Percentiles rank a stretch among this genome's conserved stretches.
Conservation (phyloP, 768 basidiomycete species). For the Termitomyces sp. region DNA sequence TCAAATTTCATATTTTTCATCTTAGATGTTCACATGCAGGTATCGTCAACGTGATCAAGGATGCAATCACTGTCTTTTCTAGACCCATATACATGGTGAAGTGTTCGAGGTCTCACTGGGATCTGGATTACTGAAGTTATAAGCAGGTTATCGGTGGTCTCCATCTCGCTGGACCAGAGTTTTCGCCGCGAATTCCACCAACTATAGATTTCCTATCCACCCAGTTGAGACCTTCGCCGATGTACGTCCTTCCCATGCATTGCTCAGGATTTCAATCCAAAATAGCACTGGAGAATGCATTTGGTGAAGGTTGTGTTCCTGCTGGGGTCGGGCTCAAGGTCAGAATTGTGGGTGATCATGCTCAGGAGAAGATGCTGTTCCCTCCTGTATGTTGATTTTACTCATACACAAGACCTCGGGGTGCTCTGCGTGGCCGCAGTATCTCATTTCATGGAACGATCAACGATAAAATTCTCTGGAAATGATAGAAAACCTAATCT, state of each 20-base stretch:
- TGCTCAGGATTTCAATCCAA: slow-evolving; percentile 80
- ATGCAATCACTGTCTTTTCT: slow-evolving; percentile 55
- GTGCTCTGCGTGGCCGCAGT: neutral
- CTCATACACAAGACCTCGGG: neutral
- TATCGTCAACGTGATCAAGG: slow-evolving; percentile 76
- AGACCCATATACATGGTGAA: slow-evolving; percentile 74
- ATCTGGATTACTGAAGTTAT: neutral
- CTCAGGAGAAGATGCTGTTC: slow-evolving; percentile 32
- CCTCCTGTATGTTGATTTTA: slow-evolving; percentile 20
- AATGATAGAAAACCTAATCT: no score
- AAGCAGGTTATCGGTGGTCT: slow-evolving; percentile 72
- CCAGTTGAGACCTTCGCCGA: slow-evolving; percentile 55
- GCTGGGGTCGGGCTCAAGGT: slow-evolving; percentile 71
- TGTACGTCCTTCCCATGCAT: slow-evolving; percentile 78
- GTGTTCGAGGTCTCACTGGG: neutral
- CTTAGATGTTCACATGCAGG: slow-evolving; percentile 65
- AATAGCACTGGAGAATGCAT: slow-evolving; percentile 57
- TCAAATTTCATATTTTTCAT: neutral
- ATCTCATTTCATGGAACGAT: neutral
- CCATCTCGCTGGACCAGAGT: slow-evolving; percentile 74
- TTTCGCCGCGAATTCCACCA: slow-evolving; percentile 53
- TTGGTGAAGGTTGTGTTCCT: slow-evolving; percentile 76
- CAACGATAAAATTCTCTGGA: no score
- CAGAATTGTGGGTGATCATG: slow-evolving; percentile 44
- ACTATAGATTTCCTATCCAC: slow-evolving; percentile 69